Percentiles rank a stretch among this genome's conserved stretches.
Conservation (phyloP, 2,329 filamentous ascomycete genomes). For the Hysterium pulicare region DNA sequence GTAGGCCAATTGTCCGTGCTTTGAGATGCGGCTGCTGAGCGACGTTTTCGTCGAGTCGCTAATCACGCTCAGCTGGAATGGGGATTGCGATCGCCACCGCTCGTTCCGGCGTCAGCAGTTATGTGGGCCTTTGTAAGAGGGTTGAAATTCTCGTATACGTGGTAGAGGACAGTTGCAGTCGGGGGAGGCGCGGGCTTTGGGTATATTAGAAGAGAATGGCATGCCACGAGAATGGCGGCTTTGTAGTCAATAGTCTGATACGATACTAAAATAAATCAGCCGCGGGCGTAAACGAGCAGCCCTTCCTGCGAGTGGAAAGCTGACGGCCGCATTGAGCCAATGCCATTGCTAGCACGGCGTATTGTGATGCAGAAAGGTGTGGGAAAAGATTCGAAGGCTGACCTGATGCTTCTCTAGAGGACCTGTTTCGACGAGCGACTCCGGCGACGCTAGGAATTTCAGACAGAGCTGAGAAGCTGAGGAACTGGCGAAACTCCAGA, state of each 20-base stretch:
- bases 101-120: background rate
- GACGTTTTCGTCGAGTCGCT: background rate
- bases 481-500: no score
- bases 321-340: conserved; percentile 1
- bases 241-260: background rate
- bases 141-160: background rate
- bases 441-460: no score
- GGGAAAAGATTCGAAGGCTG: background rate
- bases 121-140: background rate
- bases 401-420: background rate
- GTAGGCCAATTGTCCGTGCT: background rate
- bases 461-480: no score
- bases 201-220: background rate
- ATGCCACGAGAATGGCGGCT: background rate
- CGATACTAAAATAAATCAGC: conserved; percentile 4
- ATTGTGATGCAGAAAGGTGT: background rate
- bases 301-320: conserved; percentile 1
- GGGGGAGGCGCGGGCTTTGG: background rate
- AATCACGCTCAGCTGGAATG: conserved; percentile 3
- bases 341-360: background rate
- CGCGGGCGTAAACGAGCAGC: conserved; percentile 1
- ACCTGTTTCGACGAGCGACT: background rate
- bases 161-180: conserved; percentile 2
- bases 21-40: background rate
- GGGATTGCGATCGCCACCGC: background rate